These are phyloP conservation scores for Coemansia sp. DNA, from an alignment of 192 early-diverging fungal species.

Conservation along the genomic window DNA sequence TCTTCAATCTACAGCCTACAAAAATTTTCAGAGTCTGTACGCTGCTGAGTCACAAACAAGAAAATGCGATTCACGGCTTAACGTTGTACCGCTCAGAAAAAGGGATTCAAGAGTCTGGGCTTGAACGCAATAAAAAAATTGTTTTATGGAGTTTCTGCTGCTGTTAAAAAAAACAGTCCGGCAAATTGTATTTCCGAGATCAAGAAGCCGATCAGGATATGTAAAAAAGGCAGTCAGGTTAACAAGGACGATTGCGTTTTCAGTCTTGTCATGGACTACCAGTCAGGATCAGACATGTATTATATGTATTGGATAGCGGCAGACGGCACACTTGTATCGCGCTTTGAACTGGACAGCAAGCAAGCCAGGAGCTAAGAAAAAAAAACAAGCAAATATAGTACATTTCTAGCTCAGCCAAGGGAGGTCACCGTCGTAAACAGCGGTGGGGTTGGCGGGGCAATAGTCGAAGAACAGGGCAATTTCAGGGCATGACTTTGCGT, in stretches of 20 bases:
- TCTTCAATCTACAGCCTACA: background rate
- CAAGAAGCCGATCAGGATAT: background rate
- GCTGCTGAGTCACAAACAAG: background rate
- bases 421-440: slow-evolving; percentile 40
- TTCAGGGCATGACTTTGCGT: slow-evolving; percentile 47
- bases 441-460: slow-evolving; percentile 31
- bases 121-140: too few relatives aligned
- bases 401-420: slow-evolving; percentile 40
- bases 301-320: too few relatives aligned
- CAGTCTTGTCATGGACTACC: too few relatives aligned
- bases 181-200: slow-evolving; percentile 2
- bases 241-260: background rate
- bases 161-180: background rate
- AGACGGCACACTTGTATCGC: too few relatives aligned
- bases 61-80: background rate
- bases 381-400: background rate
- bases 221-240: background rate
- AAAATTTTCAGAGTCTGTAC: background rate
- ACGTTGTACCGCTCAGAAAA: background rate
- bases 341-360: too few relatives aligned
- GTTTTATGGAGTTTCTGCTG: too few relatives aligned
- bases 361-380: background rate
- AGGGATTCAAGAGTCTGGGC: background rate
- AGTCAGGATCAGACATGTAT: too few relatives aligned
- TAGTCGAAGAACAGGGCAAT: slow-evolving; percentile 40